These are phyloP conservation scores for Aspergillus homomorphus DNA, from an alignment of 495 filamentous ascomycete genomes.

Conservation along the genomic window DNA sequence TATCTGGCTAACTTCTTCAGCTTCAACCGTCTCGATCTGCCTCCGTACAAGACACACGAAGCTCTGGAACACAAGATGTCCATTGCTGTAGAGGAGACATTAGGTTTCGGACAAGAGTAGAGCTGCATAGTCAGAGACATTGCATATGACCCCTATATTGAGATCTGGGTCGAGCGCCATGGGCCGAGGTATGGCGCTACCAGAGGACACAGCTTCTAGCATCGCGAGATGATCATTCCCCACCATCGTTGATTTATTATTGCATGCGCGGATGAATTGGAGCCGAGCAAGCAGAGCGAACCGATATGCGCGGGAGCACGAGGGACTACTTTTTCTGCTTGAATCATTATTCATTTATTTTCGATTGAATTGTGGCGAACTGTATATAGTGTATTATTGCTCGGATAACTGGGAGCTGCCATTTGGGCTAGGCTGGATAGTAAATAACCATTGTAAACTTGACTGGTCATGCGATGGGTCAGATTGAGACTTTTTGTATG, in stretches of 20 bases:
- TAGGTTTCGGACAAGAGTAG: constrained; percentile 98
- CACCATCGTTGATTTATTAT: background rate
- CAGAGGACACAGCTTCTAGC: background rate
- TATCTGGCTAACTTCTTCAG: constrained; percentile 43
- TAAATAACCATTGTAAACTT: background rate
- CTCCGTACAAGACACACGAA: constrained; percentile 86
- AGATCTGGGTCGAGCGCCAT: background rate
- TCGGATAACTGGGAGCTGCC: background rate
- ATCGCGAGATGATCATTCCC: background rate
- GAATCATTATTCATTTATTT: background rate
- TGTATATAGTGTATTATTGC: constrained; percentile 8
- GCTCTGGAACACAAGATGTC: constrained; percentile 83
- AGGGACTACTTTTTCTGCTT: background rate
- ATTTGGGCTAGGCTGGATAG: constrained; percentile 1
- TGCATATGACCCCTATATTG: constrained; percentile 12
- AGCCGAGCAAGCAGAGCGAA: background rate
- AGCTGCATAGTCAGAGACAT: constrained; percentile 12
- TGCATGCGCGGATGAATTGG: background rate
- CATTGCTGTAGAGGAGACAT: constrained; percentile 96
- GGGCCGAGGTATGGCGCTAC: background rate
- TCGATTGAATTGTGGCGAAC: background rate
- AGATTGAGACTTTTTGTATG: too few species aligned
- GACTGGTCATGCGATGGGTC: background rate
- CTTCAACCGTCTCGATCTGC: constrained; percentile 96
- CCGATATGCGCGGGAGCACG: background rate